Base-by-base conservation (phyloP, 805 yeast species). In the Torulaspora maleeae region DNA sequence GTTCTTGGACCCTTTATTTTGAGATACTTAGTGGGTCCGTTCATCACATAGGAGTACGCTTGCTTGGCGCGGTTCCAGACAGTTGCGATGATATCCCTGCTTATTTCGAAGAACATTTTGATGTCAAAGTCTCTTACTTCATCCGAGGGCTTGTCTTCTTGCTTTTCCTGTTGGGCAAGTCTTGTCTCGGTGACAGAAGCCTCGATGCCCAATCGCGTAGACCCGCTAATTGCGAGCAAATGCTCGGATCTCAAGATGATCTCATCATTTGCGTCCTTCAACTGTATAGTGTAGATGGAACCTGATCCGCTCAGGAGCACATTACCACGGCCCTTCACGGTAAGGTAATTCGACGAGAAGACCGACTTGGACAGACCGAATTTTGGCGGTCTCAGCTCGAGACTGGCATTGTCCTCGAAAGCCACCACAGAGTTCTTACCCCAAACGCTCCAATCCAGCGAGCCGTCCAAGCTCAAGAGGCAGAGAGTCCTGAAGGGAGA, bases 1-100 rank as follows among this genome's bases (percentile, higher is more conserved):
- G 59, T 52, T 53, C 70, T 60, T 39, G 70, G 70, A 2, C 70
- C 70, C 27, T 49, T 52, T 3, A 65, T 54, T 40, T 53, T 56
- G n/a, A 64, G 44, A 35, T 56, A 61, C 25, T 50, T 52, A 9
- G 54, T 46, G 5, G 60, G 54, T 9, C 63, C 63, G 39, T 50
- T 55, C 41, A 54, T 44, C 8, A 48, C 27, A 5, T 17, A 43
- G 28, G 54, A 41, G 43, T 49, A 56, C 8, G 22, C 12, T 16
- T 30, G 40, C 27, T 44, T 43, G 16, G 48, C 9, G 48, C 53
- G 53, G 39, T 48, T 40, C 45, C 51, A 48, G 5, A 33, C 27
- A n/a, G 41, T 34, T 7, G 39, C 12, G 13, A 39, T 16, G 11
- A 49, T 35, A 19, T 47, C 43, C 5, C 43, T 37, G 5, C 54